Base-by-base conservation (phyloP, 1,284 basidiomycete species). In the Pterula multifida region DNA sequence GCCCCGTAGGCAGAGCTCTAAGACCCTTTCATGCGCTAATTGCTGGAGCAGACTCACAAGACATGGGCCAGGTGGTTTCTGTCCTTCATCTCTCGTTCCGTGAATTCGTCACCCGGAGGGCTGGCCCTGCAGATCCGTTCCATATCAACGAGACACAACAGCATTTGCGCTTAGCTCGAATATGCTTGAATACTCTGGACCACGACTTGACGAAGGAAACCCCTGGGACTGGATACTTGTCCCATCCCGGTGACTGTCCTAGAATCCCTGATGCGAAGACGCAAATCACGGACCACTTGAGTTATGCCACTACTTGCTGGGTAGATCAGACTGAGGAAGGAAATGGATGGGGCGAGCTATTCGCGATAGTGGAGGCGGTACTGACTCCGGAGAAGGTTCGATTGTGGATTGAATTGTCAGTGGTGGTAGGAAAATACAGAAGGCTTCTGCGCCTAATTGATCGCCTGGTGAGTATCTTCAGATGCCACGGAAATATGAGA, bases 11-110 rank as follows among this genome's bases (percentile, higher is more conserved):
- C n/a, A 46, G 47, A 23, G 47, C 53, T 12, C 49, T 47, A 3
- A 48, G 36, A 3, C 22, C 55, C 45, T 39, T 55, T 11, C 28
- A 45, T 3, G 44, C 51, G 17, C 44, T 57, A 49, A 1, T 56
- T 55, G 1, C 45, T 58, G 15, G 45, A 56, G 24, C 49, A 45
- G 28, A 48, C 51, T 12, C 26, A 50, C n/a, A 3, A 25, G 22
- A 45, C 49, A 17, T 13, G 36, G 3, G 22, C 48, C 2, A 26
- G 35, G 24, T 53, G 54, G 32, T 56, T 12, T 51, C 48, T 19
- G 21, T 54, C 24, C 45, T 58, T 12, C 57, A 58, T 36, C 50
- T 53, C 2, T 59, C 57, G 3, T 54, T 59, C 3, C 54, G 53
- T 17, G 58, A 59, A 15, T 58, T 54, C 42, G 9, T 59, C 12